Base-by-base conservation (phyloP, 306 rosid genomes). In the Sicyos baderoa region DNA sequence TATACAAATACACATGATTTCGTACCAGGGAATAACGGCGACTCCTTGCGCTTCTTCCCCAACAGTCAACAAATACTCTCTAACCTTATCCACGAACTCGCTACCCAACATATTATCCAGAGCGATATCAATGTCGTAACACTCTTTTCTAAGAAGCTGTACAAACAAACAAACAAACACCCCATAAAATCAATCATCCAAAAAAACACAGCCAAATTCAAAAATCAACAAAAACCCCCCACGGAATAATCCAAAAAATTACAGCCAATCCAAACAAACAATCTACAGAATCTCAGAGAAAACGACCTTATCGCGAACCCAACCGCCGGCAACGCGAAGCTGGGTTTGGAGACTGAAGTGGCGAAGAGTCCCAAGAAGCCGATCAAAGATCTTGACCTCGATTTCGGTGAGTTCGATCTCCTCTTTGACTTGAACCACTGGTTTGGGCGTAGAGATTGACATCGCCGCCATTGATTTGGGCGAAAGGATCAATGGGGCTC, bases 321-420 rank as follows among this genome's bases (percentile, higher is more conserved):
- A 93, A 63, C 98, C 98, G 53, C 98, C 97, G n/a, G 98, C 98
- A 10, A 93, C 95, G 0, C 97, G 95, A 68, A 93, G 98, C 76
- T 93, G 86, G 65, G 81, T 86, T 44, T 76, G 70, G 50, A 93
- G 95, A 47, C 78, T 75, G 14, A 78, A 87, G 75, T 81, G 88
- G 45, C 76, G 79, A 45, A 89, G 88, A 44, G 95, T 86, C 7
- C 84, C 79, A 29, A 83, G 84, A 71, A 92, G 96, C 63, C 93
- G 75, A 6, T 89, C 79, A 56, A 92, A 92, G 48, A 92, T 92
- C 61, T 71, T 79, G 74, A 74, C 71, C 84, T 93, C 98, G 22
- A 14, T 16, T 49, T 76, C 73, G 44, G 95, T 84, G 62, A 84
- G 89, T 49, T 85, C 81, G 45, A 89, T 85, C 29, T 27, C 84